These are phyloP conservation scores for Colletotrichum kahawae DNA, from an alignment of 2,329 filamentous ascomycete species.

Conservation along the genomic window DNA sequence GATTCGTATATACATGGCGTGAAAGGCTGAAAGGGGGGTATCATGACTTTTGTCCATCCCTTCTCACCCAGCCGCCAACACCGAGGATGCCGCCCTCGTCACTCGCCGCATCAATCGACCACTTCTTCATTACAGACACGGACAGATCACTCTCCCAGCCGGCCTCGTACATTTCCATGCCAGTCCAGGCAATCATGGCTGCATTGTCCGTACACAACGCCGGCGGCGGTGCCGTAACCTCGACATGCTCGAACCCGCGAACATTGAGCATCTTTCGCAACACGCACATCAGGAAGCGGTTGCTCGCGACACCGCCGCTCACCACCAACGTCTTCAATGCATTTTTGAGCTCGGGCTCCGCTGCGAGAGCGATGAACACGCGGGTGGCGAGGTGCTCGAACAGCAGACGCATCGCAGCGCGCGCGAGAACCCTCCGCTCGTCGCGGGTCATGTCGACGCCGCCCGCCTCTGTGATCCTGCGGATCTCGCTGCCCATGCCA, in stretches of 20 bases:
- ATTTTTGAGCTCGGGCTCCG: conserved; percentile 30
- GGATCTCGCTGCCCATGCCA: conserved; percentile 70
- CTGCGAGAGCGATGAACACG: conserved; percentile 69
- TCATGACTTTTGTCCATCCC: conserved; percentile 15
- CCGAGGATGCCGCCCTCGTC: conserved; percentile 73
- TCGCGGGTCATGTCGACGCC: conserved; percentile 49
- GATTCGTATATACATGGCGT: not conserved
- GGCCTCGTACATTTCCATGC: conserved; percentile 86
- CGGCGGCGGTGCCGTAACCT: conserved; percentile 76
- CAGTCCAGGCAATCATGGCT: conserved; percentile 96
- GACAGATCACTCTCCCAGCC: conserved; percentile 71
- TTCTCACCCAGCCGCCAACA: conserved; percentile 50
- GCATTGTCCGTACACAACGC: conserved; percentile 92
- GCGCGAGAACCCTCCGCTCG: conserved; percentile 73
- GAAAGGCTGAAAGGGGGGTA: not conserved
- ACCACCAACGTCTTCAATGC: conserved; percentile 71
- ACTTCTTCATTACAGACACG: conserved; percentile 68
- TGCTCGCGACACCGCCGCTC: conserved; percentile 89
- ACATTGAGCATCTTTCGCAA: conserved; percentile 61
- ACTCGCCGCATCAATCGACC: conserved; percentile 71
- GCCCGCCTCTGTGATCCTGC: conserved; percentile 53
- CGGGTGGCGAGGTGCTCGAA: conserved; percentile 88
- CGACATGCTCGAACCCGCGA: conserved; percentile 67
- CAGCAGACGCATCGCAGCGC: conserved; percentile 75
- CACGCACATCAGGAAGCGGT: conserved; percentile 77